phyloP scores from a whole-genome alignment of 805 yeast genomes.

The Isabelozyma gotoi region DNA sequence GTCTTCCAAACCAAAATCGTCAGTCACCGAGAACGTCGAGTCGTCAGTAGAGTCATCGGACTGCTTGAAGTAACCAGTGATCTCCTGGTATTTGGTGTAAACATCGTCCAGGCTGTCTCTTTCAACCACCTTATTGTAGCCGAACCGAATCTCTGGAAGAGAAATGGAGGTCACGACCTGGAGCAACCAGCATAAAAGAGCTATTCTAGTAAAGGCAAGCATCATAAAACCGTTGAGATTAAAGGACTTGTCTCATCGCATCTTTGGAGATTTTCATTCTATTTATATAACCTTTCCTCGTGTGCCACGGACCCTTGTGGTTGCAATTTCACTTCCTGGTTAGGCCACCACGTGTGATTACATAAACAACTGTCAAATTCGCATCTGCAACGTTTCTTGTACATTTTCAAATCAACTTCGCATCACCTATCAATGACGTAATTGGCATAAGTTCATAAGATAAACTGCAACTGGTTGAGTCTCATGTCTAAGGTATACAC shows the following conservation, averaged over 20 bases:
- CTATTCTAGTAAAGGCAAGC: too few species aligned
- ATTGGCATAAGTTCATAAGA: too few species aligned
- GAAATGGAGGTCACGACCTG: not conserved
- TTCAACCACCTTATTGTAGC: not conserved
- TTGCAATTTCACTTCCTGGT: too few species aligned
- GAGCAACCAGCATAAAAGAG: too few species aligned
- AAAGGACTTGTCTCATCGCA: too few species aligned
- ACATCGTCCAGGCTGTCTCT: not conserved
- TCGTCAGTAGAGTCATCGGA: constrained; percentile 12
- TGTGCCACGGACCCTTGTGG: not conserved
- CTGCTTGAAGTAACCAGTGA: constrained; percentile 19
- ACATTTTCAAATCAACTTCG: too few species aligned
- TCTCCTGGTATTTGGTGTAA: constrained; percentile 7
- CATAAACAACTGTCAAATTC: not conserved
- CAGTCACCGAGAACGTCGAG: constrained; percentile 9
- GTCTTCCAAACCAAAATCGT: constrained; percentile 21
- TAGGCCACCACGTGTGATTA: not conserved
- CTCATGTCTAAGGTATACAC: constrained; percentile 26
- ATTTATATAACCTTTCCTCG: not conserved
- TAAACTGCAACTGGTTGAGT: too few species aligned
- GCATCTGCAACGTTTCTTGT: too few species aligned
- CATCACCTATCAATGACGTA: too few species aligned
- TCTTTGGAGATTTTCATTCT: not conserved
- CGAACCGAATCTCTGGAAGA: not conserved
- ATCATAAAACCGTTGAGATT: too few species aligned